Conservation (phyloP, 129 eudicot genomes). For the Sambucus nigra region DNA sequence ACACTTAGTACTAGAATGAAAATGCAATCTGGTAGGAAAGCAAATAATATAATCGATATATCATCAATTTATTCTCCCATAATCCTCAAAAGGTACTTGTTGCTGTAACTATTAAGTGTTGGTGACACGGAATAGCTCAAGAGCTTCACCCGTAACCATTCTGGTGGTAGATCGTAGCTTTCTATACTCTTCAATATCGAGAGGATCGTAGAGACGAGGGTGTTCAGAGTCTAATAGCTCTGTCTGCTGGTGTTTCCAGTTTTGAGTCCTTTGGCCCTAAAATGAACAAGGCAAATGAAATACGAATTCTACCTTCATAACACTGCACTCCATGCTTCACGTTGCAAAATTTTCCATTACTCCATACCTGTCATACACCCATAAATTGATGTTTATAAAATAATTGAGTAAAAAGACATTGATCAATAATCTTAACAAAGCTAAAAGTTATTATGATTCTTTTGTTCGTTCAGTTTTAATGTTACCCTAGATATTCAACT, state of each 20-base stretch:
- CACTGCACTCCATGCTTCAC: constrained; percentile 48
- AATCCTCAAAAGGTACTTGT: no score
- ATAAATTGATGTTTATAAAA: background rate
- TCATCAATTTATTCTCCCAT: no score
- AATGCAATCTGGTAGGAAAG: no score
- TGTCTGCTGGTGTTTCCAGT: constrained; percentile 21
- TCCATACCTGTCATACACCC: constrained; percentile 34
- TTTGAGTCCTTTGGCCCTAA: constrained; percentile 16
- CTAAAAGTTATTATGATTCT: no score
- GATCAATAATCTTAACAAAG: background rate
- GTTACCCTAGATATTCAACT: no score
- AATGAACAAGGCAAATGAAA: constrained; percentile 24
- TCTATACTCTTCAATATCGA: constrained; percentile 27
- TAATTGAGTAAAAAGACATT: background rate
- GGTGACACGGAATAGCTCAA: constrained; percentile 17
- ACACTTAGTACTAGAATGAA: no score
- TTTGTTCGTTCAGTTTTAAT: no score
- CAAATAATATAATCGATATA: no score
- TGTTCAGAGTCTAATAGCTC: constrained; percentile 32
- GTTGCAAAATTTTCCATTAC: constrained; percentile 49
- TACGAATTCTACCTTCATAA: constrained; percentile 20
- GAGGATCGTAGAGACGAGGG: constrained; percentile 36
- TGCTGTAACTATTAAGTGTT: background rate
- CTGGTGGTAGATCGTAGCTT: constrained; percentile 16
- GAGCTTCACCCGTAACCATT: constrained; percentile 32